A percentile compares a stretch with the other conserved stretches of the same genome.
These are phyloP conservation scores for Debaryomyces singareniensis DNA, from an alignment of 1,139 yeast genomes.

Conservation along the genomic window DNA sequence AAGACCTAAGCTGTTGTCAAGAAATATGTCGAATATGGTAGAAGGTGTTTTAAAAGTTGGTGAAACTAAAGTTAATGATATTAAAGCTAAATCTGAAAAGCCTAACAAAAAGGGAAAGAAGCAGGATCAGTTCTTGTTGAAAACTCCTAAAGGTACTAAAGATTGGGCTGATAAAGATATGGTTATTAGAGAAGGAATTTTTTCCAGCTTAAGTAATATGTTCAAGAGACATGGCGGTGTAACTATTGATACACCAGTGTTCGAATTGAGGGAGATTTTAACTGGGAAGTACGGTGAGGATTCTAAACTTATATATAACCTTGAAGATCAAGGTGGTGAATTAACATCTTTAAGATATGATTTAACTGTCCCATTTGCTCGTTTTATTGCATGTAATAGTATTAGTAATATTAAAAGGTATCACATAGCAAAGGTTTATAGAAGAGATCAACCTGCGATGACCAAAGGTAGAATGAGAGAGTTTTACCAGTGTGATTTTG, in stretches of 20 bases:
- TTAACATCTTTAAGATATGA: slow-evolving; percentile 91
- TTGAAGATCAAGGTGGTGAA: slow-evolving; percentile 98
- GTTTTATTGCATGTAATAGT: slow-evolving; percentile 93
- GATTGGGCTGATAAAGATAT: slow-evolving; percentile 98
- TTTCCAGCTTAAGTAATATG: slow-evolving; percentile 59
- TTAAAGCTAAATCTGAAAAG: slow-evolving; percentile 9
- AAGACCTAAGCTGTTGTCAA: too few species aligned
- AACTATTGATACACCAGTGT: slow-evolving; percentile 96
- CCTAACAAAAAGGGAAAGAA: slow-evolving; percentile 25
- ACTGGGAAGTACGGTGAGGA: slow-evolving; percentile 98
- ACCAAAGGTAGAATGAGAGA: slow-evolving; percentile 99
- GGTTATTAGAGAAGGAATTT: slow-evolving; percentile 87
- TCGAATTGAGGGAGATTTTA: slow-evolving; percentile 88
- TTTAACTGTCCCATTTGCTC: slow-evolving; percentile 94
- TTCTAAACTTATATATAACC: slow-evolving; percentile 87
- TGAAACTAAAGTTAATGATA: slow-evolving; percentile 7
- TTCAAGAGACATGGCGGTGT: slow-evolving; percentile 97
- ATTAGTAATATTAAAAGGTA: slow-evolving; percentile 84
- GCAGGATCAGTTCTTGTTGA: slow-evolving; percentile 55
- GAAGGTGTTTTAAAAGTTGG: slow-evolving; percentile 16
- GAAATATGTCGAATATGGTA: slow-evolving; percentile 18
- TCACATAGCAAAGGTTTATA: slow-evolving; percentile 95
- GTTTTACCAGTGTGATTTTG: slow-evolving; percentile 97
- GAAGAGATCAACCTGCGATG: slow-evolving; percentile 99
- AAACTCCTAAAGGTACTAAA: slow-evolving; percentile 95